Evolutionary conservation across 305 asterid species (phyloP).

Genomic region (Fraxinus paxiana): DNA sequence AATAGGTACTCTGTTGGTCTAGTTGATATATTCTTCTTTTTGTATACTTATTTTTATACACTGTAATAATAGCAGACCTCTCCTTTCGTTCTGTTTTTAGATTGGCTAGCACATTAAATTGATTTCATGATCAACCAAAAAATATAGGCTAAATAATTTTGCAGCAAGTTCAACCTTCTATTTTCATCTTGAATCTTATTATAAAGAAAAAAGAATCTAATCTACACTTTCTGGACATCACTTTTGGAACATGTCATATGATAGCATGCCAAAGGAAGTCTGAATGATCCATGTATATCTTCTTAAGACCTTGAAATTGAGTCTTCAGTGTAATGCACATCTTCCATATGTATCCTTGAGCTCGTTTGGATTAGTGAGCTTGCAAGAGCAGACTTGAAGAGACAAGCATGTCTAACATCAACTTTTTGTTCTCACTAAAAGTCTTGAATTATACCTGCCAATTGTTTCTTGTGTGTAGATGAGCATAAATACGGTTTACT

Average conservation of each 20-base stretch:
- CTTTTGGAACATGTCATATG: not conserved
- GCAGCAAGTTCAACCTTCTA: not conserved
- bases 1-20: not conserved
- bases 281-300: not conserved
- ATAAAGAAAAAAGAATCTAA: not conserved
- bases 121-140: not conserved
- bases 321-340: not conserved
- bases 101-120: not conserved
- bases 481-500: constrained; percentile 7
- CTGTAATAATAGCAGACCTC: not conserved
- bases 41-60: not conserved
- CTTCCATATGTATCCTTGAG: not conserved
- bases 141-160: not conserved
- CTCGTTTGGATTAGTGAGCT: not conserved
- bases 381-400: not conserved
- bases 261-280: not conserved
- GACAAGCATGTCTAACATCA: not conserved
- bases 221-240: not conserved
- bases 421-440: not conserved
- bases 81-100: not conserved
- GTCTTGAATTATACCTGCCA: not conserved
- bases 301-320: not conserved
- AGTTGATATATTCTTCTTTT: not conserved
- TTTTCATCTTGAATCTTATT: not conserved
- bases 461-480: constrained; percentile 6